Conservation (phyloP, 176 grass and related monocot species). For the Sorghum bicolor region Sorghum_bicolor_NCBIv3 NC_012879.2:2095001-2095500, state of each 20-base stretch:
- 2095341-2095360: not conserved
- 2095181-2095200: not conserved
- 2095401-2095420: not conserved
- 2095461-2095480: not conserved
- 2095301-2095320: not conserved
- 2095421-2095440: not conserved
- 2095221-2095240: not conserved
- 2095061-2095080: not conserved
- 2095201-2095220: not conserved
- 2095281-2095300: not conserved
- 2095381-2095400: not conserved
- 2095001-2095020: not conserved
- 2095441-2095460: not conserved
- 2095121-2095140: not conserved
- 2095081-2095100: not conserved
- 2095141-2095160: not conserved
- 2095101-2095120: not conserved
- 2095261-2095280: not conserved
- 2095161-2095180: not conserved
- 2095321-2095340: not conserved
- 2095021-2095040: not conserved
- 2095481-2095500: conserved; percentile 44
- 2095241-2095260: not conserved
- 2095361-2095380: not conserved
- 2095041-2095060: not conserved